These are phyloP conservation scores for Hura crepitans DNA, from an alignment of 441 rosid genomes.

Conservation along the genomic window DNA sequence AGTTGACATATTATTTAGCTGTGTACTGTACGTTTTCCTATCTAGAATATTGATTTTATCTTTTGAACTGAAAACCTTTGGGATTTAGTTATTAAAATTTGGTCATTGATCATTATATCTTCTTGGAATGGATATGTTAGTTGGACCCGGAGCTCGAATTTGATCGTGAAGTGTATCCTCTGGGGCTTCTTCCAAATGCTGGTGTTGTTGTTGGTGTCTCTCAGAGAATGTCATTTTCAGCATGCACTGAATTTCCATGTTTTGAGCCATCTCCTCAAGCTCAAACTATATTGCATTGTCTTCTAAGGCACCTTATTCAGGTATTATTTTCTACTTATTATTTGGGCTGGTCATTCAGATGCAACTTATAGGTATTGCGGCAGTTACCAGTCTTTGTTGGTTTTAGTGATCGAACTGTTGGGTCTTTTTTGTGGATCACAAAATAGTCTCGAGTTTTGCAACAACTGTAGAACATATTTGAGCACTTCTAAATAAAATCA, in stretches of 20 bases:
- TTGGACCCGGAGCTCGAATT: conserved; percentile 98
- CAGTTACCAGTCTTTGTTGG: not conserved
- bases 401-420: not conserved
- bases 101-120: conserved; percentile 12
- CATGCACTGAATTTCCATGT: conserved; percentile 93
- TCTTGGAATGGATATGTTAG: conserved; percentile 40
- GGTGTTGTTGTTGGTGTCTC: conserved; percentile 97
- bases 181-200: conserved; percentile 95
- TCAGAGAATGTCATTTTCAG: conserved; percentile 93
- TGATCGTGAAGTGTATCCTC: conserved; percentile 94
- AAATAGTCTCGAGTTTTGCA: too few species aligned
- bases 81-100: conserved; percentile 15
- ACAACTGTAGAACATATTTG: not conserved
- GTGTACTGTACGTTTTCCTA: not conserved
- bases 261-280: conserved; percentile 98
- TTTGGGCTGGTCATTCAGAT: not conserved
- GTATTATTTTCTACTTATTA: conserved; percentile 32
- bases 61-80: not conserved
- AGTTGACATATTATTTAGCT: conserved; percentile 9
- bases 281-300: conserved; percentile 94
- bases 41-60: not conserved
- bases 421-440: not conserved
- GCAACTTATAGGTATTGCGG: not conserved
- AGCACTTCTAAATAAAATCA: not conserved
- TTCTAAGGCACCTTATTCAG: conserved; percentile 97